phyloP scores from a whole-genome alignment of 768 basidiomycete genomes.

The Boletus pseudopeckii region DNA sequence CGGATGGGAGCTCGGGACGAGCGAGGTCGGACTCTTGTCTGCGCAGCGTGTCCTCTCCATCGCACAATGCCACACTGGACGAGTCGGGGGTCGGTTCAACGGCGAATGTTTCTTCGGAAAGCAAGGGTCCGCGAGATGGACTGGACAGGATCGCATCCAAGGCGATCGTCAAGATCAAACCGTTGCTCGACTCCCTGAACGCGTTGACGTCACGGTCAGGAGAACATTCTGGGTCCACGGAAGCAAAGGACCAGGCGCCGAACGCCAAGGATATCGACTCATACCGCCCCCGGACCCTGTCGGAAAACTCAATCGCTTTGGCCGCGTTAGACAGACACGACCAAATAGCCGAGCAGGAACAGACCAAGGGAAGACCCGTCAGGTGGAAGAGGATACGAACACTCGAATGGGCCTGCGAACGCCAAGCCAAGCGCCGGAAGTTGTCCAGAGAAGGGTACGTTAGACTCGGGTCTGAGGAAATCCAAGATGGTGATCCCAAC shows the following conservation, averaged over 20 bases:
- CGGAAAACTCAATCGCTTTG: neutral
- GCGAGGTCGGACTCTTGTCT: slow-evolving; percentile 20
- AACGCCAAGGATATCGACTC: slow-evolving; percentile 1
- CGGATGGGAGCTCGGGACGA: neutral
- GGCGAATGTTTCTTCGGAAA: neutral
- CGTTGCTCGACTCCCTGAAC: slow-evolving; percentile 20
- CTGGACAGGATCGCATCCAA: slow-evolving; percentile 7
- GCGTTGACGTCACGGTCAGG: slow-evolving; percentile 10
- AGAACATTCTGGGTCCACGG: neutral
- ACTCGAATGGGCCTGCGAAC: slow-evolving; percentile 47
- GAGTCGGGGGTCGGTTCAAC: neutral
- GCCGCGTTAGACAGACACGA: neutral
- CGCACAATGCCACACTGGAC: slow-evolving; percentile 25
- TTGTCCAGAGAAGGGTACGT: slow-evolving; percentile 15
- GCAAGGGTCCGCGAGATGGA: neutral
- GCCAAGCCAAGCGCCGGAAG: slow-evolving; percentile 36
- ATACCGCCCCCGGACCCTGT: neutral
- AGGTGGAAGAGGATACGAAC: slow-evolving; percentile 29
- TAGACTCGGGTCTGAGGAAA: slow-evolving; percentile 20
- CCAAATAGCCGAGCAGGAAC: slow-evolving; percentile 3
- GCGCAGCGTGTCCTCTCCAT: slow-evolving; percentile 31
- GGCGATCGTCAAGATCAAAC: slow-evolving; percentile 22
- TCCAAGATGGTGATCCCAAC: slow-evolving; percentile 4
- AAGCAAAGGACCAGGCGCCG: neutral
- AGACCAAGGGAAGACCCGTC: slow-evolving; percentile 2